phyloP scores from a whole-genome alignment of 164 flowering plant genomes.

The Macadamia tetraphylla region DNA sequence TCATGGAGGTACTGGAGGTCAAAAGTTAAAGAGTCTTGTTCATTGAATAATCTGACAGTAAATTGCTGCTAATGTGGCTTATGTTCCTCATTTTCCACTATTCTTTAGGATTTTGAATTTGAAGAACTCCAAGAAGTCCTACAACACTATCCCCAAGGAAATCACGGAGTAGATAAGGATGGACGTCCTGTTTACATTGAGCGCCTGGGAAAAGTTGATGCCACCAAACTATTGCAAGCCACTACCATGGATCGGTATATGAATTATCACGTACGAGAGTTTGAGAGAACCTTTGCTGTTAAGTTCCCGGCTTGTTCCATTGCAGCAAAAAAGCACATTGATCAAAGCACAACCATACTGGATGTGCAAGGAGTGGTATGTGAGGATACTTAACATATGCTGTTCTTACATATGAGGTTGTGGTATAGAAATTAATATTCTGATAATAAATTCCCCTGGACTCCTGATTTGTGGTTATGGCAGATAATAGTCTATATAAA shows the following conservation, averaged over 20 bases:
- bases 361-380: constrained; percentile 76
- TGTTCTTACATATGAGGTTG: background rate
- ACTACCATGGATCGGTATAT: constrained; percentile 67
- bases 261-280: constrained; percentile 61
- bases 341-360: constrained; percentile 66
- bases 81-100: constrained; percentile 2
- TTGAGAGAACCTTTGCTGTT: constrained; percentile 50
- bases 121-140: constrained; percentile 52
- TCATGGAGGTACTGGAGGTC: constrained; percentile 54
- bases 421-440: background rate
- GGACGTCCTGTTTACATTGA: constrained; percentile 75
- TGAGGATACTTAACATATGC: background rate
- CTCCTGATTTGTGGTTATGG: background rate
- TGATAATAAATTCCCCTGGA: background rate
- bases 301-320: constrained; percentile 72
- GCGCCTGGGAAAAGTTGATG: constrained; percentile 68
- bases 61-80: background rate
- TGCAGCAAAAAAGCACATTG: constrained; percentile 72
- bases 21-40: background rate
- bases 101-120: constrained; percentile 51
- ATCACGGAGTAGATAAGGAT: constrained; percentile 76
- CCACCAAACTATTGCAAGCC: constrained; percentile 66
- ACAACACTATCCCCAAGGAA: constrained; percentile 60
- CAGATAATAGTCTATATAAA: too few species aligned
- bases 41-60: background rate